These are phyloP conservation scores for Hansenula lynferdii DNA, from an alignment of 1,139 yeast genomes.

Conservation along the genomic window DNA sequence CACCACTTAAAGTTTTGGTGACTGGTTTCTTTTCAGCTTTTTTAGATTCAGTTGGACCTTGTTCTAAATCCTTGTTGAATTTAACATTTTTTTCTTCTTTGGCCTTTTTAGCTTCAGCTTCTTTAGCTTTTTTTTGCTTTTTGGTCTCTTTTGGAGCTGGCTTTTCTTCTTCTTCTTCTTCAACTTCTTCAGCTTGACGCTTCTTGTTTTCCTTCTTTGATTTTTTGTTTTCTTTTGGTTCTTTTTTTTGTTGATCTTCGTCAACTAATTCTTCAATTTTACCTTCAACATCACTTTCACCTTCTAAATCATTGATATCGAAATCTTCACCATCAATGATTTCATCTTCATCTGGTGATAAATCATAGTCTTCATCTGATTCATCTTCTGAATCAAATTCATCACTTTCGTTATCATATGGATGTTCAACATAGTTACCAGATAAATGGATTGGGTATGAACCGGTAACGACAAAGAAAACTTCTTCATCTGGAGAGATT, in stretches of 20 bases:
- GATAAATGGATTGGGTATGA: slow-evolving; percentile 88
- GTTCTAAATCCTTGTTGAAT: slow-evolving; percentile 86
- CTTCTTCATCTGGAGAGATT: slow-evolving; percentile 91
- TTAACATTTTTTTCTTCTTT: slow-evolving; percentile 63
- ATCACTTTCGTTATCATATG: slow-evolving; percentile 67
- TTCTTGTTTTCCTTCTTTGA: slow-evolving; percentile 41
- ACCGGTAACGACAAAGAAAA: slow-evolving; percentile 91
- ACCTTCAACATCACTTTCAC: slow-evolving; percentile 48
- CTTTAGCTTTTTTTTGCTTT: slow-evolving; percentile 23
- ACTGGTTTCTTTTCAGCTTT: no score
- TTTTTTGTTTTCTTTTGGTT: slow-evolving; percentile 32
- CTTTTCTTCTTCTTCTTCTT: slow-evolving; percentile 29
- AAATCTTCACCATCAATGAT: slow-evolving; percentile 42
- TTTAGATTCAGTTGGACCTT: slow-evolving; percentile 73
- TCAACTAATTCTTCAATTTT: slow-evolving; percentile 39
- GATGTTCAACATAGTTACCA: slow-evolving; percentile 96
- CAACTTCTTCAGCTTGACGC: slow-evolving; percentile 32
- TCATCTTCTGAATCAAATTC: slow-evolving; percentile 48
- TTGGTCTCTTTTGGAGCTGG: slow-evolving; percentile 24
- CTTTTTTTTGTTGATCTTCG: slow-evolving; percentile 38
- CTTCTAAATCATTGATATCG: slow-evolving; percentile 62
- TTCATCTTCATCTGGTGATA: slow-evolving; percentile 93
- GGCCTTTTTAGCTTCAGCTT: slow-evolving; percentile 7
- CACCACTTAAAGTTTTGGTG: slow-evolving; percentile 84
- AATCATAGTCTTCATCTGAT: slow-evolving; percentile 62